Conservation (phyloP, 139 green algal species). For the Chlamydomonas sp. region DNA sequence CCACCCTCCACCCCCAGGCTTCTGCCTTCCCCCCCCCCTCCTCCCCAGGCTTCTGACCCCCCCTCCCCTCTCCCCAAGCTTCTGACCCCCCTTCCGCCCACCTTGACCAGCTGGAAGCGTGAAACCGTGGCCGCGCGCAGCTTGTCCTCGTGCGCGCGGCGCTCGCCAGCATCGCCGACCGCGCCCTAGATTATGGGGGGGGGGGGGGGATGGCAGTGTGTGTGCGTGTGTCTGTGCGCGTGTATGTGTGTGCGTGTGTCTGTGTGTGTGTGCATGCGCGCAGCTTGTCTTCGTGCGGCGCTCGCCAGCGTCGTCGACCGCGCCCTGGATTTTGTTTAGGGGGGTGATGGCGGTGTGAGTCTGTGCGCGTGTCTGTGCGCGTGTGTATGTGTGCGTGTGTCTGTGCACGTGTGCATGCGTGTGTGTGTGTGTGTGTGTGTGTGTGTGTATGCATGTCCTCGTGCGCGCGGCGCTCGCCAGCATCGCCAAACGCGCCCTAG, state of each 20-base stretch:
- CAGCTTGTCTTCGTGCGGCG: too few species aligned
- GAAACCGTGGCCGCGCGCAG: slow-evolving; percentile 9
- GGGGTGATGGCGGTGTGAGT: too few species aligned
- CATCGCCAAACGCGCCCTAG: slow-evolving; percentile 19
- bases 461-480: slow-evolving; percentile 3
- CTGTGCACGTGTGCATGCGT: background rate
- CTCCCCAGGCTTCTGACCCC: too few species aligned
- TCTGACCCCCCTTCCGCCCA: too few species aligned
- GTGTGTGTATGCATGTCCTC: background rate
- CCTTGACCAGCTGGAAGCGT: background rate
- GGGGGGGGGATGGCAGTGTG: background rate
- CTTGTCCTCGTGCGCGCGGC: background rate
- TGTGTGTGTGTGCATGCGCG: background rate
- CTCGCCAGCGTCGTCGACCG: too few species aligned
- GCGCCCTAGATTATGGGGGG: background rate
- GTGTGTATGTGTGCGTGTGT: too few species aligned
- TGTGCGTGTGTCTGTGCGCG: background rate
- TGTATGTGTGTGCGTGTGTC: background rate
- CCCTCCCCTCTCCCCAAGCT: too few species aligned
- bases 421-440: background rate
- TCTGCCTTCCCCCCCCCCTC: too few species aligned
- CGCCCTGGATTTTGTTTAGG: too few species aligned
- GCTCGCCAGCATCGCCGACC: slow-evolving; percentile 18
- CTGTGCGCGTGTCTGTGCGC: too few species aligned
- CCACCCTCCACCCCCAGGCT: too few species aligned